Percentiles rank a stretch among this genome's conserved stretches.
These are phyloP conservation scores for Parastagonospora nodorum DNA, from an alignment of 2,329 filamentous ascomycete genomes.

Conservation along the genomic window DNA sequence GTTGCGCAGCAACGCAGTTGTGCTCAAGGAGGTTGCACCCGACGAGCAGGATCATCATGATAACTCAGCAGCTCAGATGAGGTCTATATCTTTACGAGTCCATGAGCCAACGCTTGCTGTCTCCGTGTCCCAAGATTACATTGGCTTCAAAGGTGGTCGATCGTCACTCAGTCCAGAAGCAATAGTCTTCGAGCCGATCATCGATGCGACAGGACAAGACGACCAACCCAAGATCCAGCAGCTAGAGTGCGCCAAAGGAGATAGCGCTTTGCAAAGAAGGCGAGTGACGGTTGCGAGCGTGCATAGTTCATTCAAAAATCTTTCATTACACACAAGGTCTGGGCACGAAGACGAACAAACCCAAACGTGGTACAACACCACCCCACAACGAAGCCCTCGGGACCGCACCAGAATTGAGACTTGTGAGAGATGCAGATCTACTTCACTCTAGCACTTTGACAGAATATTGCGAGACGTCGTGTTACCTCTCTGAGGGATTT, in stretches of 20 bases:
- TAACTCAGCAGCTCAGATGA: background rate
- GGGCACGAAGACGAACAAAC: conserved; percentile 2
- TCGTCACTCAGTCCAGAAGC: conserved; percentile 29
- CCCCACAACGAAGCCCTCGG: conserved; percentile 6
- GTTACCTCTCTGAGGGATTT: background rate
- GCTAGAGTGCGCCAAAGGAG: background rate
- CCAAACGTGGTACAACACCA: conserved; percentile 10
- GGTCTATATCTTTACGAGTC: background rate
- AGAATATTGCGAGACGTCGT: no score
- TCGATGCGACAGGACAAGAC: background rate
- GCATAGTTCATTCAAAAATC: background rate
- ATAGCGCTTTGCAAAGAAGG: background rate
- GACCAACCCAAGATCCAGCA: background rate
- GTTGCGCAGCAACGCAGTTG: conserved; percentile 10
- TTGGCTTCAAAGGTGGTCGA: conserved; percentile 10
- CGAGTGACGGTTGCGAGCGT: conserved; percentile 21
- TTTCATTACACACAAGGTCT: background rate
- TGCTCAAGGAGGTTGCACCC: conserved; percentile 26
- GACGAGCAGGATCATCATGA: conserved; percentile 7
- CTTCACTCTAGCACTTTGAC: conserved; percentile 21
- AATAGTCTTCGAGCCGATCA: conserved; percentile 26
- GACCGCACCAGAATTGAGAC: background rate
- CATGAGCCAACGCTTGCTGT: background rate
- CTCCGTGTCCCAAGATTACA: conserved; percentile 19
- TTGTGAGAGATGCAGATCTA: conserved; percentile 14